These are phyloP conservation scores for Candida peoriensis DNA, from an alignment of 805 yeast genomes.

Conservation along the genomic window DNA sequence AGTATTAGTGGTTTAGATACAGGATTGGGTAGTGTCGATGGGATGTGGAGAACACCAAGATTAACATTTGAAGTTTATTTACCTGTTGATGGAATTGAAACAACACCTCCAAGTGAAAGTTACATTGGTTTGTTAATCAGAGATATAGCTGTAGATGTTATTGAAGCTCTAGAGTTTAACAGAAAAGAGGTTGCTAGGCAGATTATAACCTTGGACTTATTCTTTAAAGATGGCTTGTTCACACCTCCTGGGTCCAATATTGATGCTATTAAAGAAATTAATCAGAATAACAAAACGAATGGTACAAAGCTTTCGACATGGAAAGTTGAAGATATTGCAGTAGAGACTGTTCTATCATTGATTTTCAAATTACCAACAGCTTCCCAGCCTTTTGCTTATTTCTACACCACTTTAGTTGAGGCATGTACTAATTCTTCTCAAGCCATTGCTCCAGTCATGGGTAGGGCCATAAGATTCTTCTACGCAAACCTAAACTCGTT, in stretches of 20 bases:
- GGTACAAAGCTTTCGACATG: conserved; percentile 51
- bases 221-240: conserved; percentile 61
- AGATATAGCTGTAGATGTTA: conserved; percentile 70
- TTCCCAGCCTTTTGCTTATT: conserved; percentile 68
- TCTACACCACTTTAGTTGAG: conserved; percentile 78
- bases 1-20: conserved; percentile 28
- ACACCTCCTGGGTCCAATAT: conserved; percentile 72
- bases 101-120: conserved; percentile 52
- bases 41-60: conserved; percentile 64
- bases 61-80: conserved; percentile 56
- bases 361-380: conserved; percentile 70
- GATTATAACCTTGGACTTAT: conserved; percentile 65
- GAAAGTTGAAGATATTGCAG: conserved; percentile 87
- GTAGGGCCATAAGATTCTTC: conserved; percentile 82
- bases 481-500: conserved; percentile 60
- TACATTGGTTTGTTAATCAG: conserved; percentile 60
- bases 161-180: conserved; percentile 82
- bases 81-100: conserved; percentile 50
- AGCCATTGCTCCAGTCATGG: conserved; percentile 90
- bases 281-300: conserved; percentile 32
- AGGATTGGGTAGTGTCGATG: conserved; percentile 50
- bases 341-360: conserved; percentile 75
- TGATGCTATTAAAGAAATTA: conserved; percentile 53
- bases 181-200: conserved; percentile 84
- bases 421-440: conserved; percentile 79